phyloP scores from a whole-genome alignment of 257 asterid species.

The Scutellaria galericulata region DNA sequence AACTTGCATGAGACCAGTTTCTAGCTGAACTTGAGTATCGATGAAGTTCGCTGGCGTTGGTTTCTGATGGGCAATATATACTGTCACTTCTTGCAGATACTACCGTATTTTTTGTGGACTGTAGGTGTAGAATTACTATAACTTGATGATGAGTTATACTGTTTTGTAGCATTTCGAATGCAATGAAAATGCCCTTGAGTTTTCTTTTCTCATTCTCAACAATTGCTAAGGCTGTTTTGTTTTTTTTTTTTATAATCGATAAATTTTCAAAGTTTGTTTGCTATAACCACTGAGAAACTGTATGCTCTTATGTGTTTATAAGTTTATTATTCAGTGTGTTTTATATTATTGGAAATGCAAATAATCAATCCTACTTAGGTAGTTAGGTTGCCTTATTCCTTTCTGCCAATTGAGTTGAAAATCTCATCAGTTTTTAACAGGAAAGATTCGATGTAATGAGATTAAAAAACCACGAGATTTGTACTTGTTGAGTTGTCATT shows the following conservation, averaged over 20 bases:
- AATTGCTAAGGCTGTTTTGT: conserved; percentile 5
- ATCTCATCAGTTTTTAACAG: background rate
- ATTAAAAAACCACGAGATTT: background rate
- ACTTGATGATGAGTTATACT: conserved; percentile 18
- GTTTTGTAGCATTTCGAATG: conserved; percentile 32
- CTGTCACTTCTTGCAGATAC: conserved; percentile 2
- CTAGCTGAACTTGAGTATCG: conserved; percentile 18
- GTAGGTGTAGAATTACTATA: conserved; percentile 28
- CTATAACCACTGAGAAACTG: background rate
- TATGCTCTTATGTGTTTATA: background rate
- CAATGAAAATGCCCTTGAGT: conserved; percentile 24
- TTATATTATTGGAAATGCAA: too few species aligned
- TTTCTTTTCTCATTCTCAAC: conserved; percentile 9
- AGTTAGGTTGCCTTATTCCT: too few species aligned
- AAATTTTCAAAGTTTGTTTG: background rate
- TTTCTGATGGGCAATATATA: conserved; percentile 8
- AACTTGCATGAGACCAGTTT: conserved; percentile 24
- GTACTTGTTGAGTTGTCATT: too few species aligned
- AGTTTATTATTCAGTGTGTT: background rate
- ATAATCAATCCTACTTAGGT: too few species aligned
- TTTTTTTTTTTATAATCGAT: background rate
- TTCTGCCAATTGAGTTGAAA: background rate
- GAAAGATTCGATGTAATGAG: background rate
- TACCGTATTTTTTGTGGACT: conserved; percentile 23
- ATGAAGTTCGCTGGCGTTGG: background rate